phyloP scores from a whole-genome alignment of 2,329 filamentous ascomycete genomes.

The Epichloe hybrida region DNA sequence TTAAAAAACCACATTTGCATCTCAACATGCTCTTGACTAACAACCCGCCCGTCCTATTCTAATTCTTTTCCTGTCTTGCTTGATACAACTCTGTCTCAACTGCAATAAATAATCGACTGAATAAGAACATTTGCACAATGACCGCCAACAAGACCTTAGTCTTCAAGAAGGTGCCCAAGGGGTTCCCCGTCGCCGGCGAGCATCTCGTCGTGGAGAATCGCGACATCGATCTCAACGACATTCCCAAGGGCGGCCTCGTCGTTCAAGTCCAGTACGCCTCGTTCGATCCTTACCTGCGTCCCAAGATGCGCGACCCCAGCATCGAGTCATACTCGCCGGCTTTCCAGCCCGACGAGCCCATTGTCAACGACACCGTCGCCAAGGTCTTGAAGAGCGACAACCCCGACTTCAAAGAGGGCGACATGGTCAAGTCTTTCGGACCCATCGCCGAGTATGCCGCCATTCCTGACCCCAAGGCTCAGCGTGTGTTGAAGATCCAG shows the following conservation, averaged over 20 bases:
- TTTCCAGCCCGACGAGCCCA: conserved; percentile 47
- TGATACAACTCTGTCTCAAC: too few relatives aligned
- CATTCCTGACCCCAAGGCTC: conserved; percentile 31
- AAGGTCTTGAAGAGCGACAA: conserved; percentile 59
- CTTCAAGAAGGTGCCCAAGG: conserved; percentile 56
- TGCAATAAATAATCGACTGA: too few relatives aligned
- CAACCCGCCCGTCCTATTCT: too few relatives aligned
- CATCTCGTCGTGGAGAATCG: conserved; percentile 54
- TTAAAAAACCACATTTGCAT: background rate
- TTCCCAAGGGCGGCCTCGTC: conserved; percentile 51
- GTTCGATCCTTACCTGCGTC: conserved; percentile 76
- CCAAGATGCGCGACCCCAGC: conserved; percentile 55
- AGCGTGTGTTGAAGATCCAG: conserved; percentile 39
- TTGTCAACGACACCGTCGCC: conserved; percentile 50
- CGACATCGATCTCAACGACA: conserved; percentile 50
- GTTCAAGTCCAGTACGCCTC: conserved; percentile 61
- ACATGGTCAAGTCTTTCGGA: conserved; percentile 46
- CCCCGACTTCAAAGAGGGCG: conserved; percentile 49
- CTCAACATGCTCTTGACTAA: background rate
- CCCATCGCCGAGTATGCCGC: conserved; percentile 56
- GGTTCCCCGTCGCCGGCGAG: conserved; percentile 55
- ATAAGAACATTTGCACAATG: conserved; percentile 13
- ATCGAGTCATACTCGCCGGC: conserved; percentile 43
- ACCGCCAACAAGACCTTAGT: conserved; percentile 57
- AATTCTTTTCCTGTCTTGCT: background rate